These are phyloP conservation scores for Rubroshorea leprosula DNA, from an alignment of 345 rosid genomes.

Conservation along the genomic window DNA sequence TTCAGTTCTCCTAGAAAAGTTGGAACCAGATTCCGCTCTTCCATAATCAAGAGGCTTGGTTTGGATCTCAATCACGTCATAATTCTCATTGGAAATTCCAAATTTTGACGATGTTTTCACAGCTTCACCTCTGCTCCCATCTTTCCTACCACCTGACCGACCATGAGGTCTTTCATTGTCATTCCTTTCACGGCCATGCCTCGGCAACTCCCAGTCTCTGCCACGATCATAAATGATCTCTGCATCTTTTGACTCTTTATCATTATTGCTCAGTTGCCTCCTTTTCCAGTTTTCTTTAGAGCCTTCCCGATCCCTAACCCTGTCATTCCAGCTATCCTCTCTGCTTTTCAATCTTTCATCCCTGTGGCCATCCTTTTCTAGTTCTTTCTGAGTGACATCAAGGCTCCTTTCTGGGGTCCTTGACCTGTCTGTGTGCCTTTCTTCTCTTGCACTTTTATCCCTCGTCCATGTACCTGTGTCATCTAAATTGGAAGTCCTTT, in stretches of 20 bases:
- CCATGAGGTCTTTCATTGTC: slow-evolving; percentile 92
- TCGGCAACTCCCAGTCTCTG: slow-evolving; percentile 68
- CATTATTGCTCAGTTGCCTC: slow-evolving; percentile 42
- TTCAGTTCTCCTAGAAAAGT: slow-evolving; percentile 51
- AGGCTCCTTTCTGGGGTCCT: slow-evolving; percentile 63
- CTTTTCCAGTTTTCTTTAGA: slow-evolving; percentile 75
- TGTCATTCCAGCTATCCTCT: slow-evolving; percentile 68
- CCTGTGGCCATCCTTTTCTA: slow-evolving; percentile 47
- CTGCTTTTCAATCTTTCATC: slow-evolving; percentile 64
- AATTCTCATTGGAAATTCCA: slow-evolving; percentile 84
- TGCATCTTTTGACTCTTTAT: slow-evolving; percentile 71
- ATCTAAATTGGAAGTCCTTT: slow-evolving; percentile 42
- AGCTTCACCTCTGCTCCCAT: slow-evolving; percentile 85
- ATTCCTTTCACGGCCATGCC: slow-evolving; percentile 88
- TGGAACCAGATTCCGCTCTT: slow-evolving; percentile 54
- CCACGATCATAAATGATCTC: slow-evolving; percentile 56
- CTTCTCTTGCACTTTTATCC: slow-evolving; percentile 52
- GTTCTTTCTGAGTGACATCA: slow-evolving; percentile 37
- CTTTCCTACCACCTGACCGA: slow-evolving; percentile 62
- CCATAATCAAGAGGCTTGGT: slow-evolving; percentile 83
- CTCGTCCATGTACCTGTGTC: slow-evolving; percentile 46
- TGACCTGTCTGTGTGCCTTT: slow-evolving; percentile 49
- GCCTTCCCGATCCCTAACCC: slow-evolving; percentile 61
- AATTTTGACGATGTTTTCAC: slow-evolving; percentile 86
- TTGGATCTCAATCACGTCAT: slow-evolving; percentile 98